Evolutionary conservation across 176 grass and related monocot species (phyloP), one percentile per base, ranked within the genome.

Genomic region (Lolium perenne): DNA sequence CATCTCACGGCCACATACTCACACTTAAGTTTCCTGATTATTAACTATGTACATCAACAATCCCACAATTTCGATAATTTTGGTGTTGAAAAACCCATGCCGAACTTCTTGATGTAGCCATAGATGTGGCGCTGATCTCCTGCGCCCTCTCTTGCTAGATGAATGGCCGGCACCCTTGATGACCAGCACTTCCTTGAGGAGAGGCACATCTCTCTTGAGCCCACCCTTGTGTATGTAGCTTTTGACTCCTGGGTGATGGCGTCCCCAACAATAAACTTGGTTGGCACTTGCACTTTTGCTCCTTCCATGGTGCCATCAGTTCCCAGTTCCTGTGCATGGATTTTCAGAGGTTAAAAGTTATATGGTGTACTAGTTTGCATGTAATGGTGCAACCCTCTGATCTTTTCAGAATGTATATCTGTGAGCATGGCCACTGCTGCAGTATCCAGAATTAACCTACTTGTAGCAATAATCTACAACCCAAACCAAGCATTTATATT

Each of bases 251-350:
- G 90, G 87, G 26, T 81, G 87, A 78, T 89, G 83, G 75, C 86
- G 4, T 94, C 92, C 50, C 92, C 92, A 0, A 94, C 87, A 10
- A 94, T 84, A 21, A 94, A 91, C 75, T 94, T 91, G 14, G 92
- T 84, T 15, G 89, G 92, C 32, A 94, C 92, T 58, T 74, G 80
- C 61, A 94, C 80, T 55, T 89, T 82, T 66, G 71, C 87, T 41
- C 86, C 69, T 25, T 87, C 92, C 92, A 94, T 74, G 92, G 86
- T 15, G 87, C 90, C 80, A 84, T 87, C 89, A 94, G 76, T 43
- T 94, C 92, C 92, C 90, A 92, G 61, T 91, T 92, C 79, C 92
- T 92, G 89, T 35, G 38, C 0, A 76, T 8, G 71, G 20, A 78
- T 53, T 7, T 60, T 38, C 46, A 78, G 6, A 48, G 15, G 7